These are phyloP conservation scores for Vitis hybrid DNA, from an alignment of 177 flowering plant genomes.

Conservation along the genomic window DNA sequence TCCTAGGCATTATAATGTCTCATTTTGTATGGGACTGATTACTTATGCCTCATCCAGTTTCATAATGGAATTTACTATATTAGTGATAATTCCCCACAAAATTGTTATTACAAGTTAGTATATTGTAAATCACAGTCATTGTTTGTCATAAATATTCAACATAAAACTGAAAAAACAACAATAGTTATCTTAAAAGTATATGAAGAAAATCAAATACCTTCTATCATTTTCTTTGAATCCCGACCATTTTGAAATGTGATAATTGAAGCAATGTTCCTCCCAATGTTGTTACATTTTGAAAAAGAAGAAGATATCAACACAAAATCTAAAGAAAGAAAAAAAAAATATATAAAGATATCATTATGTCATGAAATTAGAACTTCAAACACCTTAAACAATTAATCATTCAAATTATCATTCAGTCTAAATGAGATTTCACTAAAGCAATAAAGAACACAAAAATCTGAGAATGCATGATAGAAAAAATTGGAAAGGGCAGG, in stretches of 20 bases:
- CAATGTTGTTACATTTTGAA: conserved; percentile 77
- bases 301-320: too few species aligned
- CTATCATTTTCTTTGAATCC: conserved; percentile 45
- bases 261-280: conserved; percentile 76
- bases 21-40: conserved; percentile 55
- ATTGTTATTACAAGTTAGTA: too few species aligned
- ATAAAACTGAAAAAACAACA: background rate
- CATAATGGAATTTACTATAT: conserved; percentile 46
- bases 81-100: background rate
- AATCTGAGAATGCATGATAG: background rate
- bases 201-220: conserved; percentile 14
- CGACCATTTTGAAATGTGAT: conserved; percentile 48
- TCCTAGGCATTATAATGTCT: conserved; percentile 67
- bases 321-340: too few species aligned
- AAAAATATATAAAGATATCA: too few species aligned
- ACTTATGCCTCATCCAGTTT: conserved; percentile 69
- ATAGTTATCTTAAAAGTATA: background rate
- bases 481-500: background rate
- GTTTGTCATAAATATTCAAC: background rate
- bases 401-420: background rate
- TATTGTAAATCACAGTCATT: too few species aligned
- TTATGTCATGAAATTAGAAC: background rate
- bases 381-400: background rate
- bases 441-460: background rate
- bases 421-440: background rate